A percentile compares a stretch with the other conserved stretches of the same genome.
Evolutionary conservation across 2,329 filamentous ascomycete species (phyloP).

Genomic region (Chaetothyriales sp.): DNA sequence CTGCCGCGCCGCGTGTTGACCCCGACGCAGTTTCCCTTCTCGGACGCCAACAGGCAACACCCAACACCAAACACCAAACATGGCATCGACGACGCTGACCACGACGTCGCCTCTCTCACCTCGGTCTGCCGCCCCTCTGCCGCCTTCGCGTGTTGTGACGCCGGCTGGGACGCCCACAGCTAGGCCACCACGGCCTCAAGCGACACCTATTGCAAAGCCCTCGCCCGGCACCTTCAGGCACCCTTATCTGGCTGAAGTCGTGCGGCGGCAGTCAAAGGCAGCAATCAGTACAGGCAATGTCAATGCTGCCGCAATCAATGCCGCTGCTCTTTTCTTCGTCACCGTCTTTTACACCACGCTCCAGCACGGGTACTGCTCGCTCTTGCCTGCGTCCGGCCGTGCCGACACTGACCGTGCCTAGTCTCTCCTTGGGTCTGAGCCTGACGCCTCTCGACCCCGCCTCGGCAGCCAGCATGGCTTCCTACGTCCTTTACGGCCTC

Average conservation of each 20-base stretch:
- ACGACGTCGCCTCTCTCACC: not conserved
- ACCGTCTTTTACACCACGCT: constrained; percentile 26
- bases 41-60: constrained; percentile 20
- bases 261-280: constrained; percentile 60
- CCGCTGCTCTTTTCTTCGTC: constrained; percentile 38
- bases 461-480: constrained; percentile 22
- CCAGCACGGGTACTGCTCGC: constrained; percentile 12
- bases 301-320: constrained; percentile 55
- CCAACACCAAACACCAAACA: no score
- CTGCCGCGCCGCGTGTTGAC: not conserved
- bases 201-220: constrained; percentile 18
- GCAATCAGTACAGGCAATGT: constrained; percentile 70
- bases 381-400: constrained; percentile 7
- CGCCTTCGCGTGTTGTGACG: not conserved
- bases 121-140: no score
- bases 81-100: not conserved
- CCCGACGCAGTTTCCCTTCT: constrained; percentile 5
- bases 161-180: not conserved
- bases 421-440: constrained; percentile 21
- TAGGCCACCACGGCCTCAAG: constrained; percentile 2
- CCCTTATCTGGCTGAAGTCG: constrained; percentile 76
- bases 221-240: constrained; percentile 75
- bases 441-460: constrained; percentile 25
- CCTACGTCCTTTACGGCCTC: constrained; percentile 40
- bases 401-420: constrained; percentile 12